These are phyloP conservation scores for Fusarium sp. DNA, from an alignment of 2,329 filamentous ascomycete species.

Conservation along the genomic window DNA sequence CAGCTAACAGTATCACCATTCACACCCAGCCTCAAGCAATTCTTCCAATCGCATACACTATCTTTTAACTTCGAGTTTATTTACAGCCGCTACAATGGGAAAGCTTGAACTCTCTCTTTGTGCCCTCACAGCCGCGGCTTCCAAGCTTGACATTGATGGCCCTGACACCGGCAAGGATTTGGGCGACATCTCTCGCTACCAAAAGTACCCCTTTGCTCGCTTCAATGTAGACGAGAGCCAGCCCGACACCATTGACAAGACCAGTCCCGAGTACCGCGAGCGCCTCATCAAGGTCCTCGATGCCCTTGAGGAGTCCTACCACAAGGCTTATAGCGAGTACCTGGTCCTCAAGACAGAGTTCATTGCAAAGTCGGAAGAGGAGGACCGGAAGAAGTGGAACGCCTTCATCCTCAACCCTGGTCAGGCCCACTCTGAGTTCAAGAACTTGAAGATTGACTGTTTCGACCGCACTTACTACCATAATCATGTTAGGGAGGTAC, in stretches of 20 bases:
- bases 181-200: slow-evolving; percentile 11
- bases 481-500: neutral
- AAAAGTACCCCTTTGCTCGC: slow-evolving; percentile 14
- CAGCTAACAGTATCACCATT: neutral
- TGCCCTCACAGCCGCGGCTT: neutral
- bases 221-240: neutral
- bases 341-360: neutral
- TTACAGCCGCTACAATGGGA: slow-evolving; percentile 13
- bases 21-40: neutral
- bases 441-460: neutral
- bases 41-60: neutral
- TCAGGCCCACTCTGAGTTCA: neutral
- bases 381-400: slow-evolving; percentile 28
- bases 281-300: slow-evolving; percentile 17
- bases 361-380: slow-evolving; percentile 5
- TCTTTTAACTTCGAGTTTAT: neutral
- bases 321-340: slow-evolving; percentile 9
- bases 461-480: slow-evolving; percentile 4
- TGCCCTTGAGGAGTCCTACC: slow-evolving; percentile 15
- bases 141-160: slow-evolving; percentile 2
- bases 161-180: neutral
- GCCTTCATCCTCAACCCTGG: slow-evolving; percentile 27
- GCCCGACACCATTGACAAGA: slow-evolving; percentile 14
- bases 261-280: slow-evolving; percentile 24
- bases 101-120: slow-evolving; percentile 3